A percentile compares a stretch with the other conserved stretches of the same genome.
Conservation (phyloP, 2,329 filamentous ascomycete genomes). For the Fusarium sp. region DNA sequence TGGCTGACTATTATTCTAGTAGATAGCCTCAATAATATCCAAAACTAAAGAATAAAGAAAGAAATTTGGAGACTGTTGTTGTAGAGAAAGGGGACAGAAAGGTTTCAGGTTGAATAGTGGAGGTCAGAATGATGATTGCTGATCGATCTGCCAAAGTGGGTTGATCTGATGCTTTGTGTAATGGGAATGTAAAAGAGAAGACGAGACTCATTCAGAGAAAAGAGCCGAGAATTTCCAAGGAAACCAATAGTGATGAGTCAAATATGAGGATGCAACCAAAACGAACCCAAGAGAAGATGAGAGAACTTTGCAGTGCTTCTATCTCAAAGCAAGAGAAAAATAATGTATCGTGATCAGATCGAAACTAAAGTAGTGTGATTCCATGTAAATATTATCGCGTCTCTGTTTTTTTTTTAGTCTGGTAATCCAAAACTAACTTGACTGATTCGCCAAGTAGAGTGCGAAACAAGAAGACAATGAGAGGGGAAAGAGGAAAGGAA, state of each 20-base stretch:
- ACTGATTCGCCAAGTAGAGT: background rate
- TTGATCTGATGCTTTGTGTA: conserved; percentile 14
- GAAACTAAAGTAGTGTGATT: background rate
- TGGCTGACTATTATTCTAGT: background rate
- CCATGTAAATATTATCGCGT: background rate
- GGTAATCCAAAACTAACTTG: background rate
- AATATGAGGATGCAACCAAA: background rate
- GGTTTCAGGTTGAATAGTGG: conserved; percentile 1
- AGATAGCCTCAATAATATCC: background rate
- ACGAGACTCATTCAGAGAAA: background rate
- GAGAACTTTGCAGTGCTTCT: background rate
- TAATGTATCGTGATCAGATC: background rate
- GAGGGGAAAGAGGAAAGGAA: background rate
- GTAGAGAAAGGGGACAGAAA: conserved; percentile 1
- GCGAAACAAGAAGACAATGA: background rate
- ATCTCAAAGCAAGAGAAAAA: background rate
- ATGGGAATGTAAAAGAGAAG: conserved; percentile 12
- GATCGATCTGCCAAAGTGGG: conserved; percentile 16
- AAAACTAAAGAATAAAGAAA: background rate
- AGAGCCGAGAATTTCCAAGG: background rate
- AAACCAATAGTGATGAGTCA: background rate
- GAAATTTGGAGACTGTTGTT: background rate
- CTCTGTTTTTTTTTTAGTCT: background rate
- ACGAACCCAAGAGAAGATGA: background rate
- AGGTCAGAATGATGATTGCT: background rate